phyloP scores from a whole-genome alignment of 805 yeast species.

The Yamadazyma kitorensis region DNA sequence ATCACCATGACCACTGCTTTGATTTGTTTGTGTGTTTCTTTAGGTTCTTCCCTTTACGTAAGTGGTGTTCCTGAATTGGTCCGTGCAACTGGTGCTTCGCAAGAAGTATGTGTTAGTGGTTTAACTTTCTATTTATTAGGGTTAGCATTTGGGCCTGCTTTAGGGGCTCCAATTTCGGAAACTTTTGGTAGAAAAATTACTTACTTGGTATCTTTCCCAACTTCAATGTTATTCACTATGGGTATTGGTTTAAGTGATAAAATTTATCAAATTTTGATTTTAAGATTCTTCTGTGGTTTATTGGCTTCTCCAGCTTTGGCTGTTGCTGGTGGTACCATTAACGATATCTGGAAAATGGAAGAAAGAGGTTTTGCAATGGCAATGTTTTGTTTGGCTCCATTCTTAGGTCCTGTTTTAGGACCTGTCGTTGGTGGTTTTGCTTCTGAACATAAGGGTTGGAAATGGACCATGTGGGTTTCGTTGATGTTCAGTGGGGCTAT shows the following conservation, averaged over 20 bases:
- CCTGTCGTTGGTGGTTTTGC: conserved; percentile 76
- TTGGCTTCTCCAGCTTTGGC: conserved; percentile 82
- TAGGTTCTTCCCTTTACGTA: conserved; percentile 73
- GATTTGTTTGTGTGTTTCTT: conserved; percentile 65
- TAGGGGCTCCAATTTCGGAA: conserved; percentile 74
- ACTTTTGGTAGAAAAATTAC: conserved; percentile 64
- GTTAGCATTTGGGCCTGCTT: conserved; percentile 65
- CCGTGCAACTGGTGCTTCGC: conserved; percentile 47
- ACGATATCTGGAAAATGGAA: conserved; percentile 62
- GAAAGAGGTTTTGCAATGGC: conserved; percentile 74
- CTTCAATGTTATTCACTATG: conserved; percentile 69
- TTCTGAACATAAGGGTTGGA: conserved; percentile 62
- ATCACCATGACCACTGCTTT: conserved; percentile 63
- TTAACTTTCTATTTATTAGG: conserved; percentile 69
- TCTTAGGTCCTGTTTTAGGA: conserved; percentile 76
- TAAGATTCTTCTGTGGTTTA: conserved; percentile 72
- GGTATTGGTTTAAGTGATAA: conserved; percentile 67
- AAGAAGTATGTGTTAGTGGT: conserved; percentile 64
- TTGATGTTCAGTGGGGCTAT: conserved; percentile 64
- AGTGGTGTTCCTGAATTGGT: conserved; percentile 59
- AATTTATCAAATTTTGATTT: conserved; percentile 59
- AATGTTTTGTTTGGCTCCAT: conserved; percentile 74
- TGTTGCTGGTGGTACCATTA: conserved; percentile 79
- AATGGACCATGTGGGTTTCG: conserved; percentile 66
- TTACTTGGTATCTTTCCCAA: conserved; percentile 57